Evolutionary conservation across 1,139 yeast genomes (phyloP).

Genomic region (Scheffersomyces titani): DNA sequence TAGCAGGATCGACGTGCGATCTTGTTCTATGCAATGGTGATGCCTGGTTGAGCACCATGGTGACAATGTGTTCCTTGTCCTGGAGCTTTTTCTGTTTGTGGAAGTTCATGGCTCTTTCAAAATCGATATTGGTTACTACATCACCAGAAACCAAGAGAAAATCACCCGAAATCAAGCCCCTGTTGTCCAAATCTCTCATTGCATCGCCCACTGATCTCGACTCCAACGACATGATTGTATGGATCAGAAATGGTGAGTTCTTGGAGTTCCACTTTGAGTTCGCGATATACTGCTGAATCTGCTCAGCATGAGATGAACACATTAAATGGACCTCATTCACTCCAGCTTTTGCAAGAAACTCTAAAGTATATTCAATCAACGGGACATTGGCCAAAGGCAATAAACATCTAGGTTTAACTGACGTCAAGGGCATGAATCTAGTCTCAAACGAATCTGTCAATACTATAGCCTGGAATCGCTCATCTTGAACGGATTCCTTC

Average conservation of each 20-base stretch:
- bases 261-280: conserved; percentile 76
- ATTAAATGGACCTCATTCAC: conserved; percentile 87
- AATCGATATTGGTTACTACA: conserved; percentile 87
- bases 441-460: conserved; percentile 92
- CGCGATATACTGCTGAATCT: conserved; percentile 79
- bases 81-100: conserved; percentile 69
- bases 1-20: conserved; percentile 77
- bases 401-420: conserved; percentile 82
- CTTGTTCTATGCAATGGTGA: conserved; percentile 85
- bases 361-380: conserved; percentile 89
- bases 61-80: conserved; percentile 89
- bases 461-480: conserved; percentile 88
- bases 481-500: conserved; percentile 64
- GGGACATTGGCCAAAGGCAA: conserved; percentile 93
- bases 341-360: conserved; percentile 87
- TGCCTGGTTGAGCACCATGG: conserved; percentile 90
- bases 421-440: conserved; percentile 88
- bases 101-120: conserved; percentile 66
- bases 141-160: conserved; percentile 91
- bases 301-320: conserved; percentile 90
- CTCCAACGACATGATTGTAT: conserved; percentile 82
- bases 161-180: conserved; percentile 88
- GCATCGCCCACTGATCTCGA: conserved; percentile 95
- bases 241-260: conserved; percentile 77
- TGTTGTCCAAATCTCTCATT: conserved; percentile 89